Conservation (phyloP, 305 asterid genomes). For the Fraxinus nigra region DNA sequence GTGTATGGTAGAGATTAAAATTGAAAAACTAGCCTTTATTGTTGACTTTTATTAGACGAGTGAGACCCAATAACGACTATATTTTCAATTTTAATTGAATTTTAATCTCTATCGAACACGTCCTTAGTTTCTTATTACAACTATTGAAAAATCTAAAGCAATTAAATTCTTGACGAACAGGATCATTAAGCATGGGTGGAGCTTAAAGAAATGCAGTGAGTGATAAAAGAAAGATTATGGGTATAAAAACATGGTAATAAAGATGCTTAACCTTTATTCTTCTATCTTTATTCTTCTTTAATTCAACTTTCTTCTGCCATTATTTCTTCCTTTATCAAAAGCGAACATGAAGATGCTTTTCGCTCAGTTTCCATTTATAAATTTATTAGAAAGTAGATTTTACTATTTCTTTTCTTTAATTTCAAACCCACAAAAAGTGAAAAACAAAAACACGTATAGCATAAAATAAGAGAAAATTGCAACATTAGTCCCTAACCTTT, state of each 20-base stretch:
- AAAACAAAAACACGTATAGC: background rate
- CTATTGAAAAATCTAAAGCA: background rate
- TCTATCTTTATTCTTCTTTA: background rate
- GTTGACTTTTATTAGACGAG: no score
- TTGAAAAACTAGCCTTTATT: no score
- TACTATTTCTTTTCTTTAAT: background rate
- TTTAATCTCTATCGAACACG: no score
- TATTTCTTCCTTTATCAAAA: background rate
- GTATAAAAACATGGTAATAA: background rate
- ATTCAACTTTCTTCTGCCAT: conserved; percentile 5
- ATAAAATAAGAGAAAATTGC: background rate
- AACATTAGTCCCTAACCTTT: background rate
- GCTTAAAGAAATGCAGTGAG: background rate
- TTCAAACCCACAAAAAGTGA: background rate
- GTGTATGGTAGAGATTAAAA: no score
- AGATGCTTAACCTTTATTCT: conserved; percentile 9
- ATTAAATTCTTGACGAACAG: background rate
- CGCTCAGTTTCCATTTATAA: background rate
- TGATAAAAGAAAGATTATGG: background rate
- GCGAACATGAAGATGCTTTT: background rate
- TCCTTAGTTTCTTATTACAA: background rate
- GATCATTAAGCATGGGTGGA: background rate
- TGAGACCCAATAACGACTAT: no score
- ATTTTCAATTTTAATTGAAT: no score
- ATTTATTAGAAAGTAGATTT: background rate